Evolutionary conservation across 106 monocot species (phyloP).

Genomic region (Dendrobium officinale): DNA sequence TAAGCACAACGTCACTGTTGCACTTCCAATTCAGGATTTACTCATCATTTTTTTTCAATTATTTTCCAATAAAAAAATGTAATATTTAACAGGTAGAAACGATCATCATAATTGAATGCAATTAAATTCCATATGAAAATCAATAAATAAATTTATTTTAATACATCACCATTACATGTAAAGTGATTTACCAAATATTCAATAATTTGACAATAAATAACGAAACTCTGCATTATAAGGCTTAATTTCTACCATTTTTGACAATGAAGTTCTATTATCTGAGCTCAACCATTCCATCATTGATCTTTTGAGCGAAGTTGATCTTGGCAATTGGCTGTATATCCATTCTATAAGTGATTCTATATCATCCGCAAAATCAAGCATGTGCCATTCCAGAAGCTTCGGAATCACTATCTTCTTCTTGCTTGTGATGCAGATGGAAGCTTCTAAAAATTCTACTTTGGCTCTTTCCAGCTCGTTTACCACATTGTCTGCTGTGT

Average conservation of each 20-base stretch:
- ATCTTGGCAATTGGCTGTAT: conserved; percentile 74
- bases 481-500: conserved; percentile 55
- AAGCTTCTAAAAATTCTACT: conserved; percentile 66
- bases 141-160: no score
- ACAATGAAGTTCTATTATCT: conserved; percentile 17
- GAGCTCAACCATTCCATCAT: conserved; percentile 63
- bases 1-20: no score
- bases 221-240: conserved; percentile 65
- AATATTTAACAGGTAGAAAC: no score
- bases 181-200: background rate
- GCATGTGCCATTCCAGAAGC: conserved; percentile 87
- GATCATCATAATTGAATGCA: no score
- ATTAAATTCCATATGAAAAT: no score
- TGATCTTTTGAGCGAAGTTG: conserved; percentile 36
- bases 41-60: no score
- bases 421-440: conserved; percentile 53
- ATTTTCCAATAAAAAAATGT: no score
- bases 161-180: no score
- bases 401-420: conserved; percentile 65
- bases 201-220: conserved; percentile 48
- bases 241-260: conserved; percentile 48
- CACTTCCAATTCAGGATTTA: no score
- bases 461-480: conserved; percentile 80
- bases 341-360: conserved; percentile 85
- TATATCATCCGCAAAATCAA: conserved; percentile 73